Percentiles rank a stretch among this genome's conserved stretches.
These are phyloP conservation scores for Apocynum venetum DNA, from an alignment of 257 asterid genomes.

Conservation along the genomic window DNA sequence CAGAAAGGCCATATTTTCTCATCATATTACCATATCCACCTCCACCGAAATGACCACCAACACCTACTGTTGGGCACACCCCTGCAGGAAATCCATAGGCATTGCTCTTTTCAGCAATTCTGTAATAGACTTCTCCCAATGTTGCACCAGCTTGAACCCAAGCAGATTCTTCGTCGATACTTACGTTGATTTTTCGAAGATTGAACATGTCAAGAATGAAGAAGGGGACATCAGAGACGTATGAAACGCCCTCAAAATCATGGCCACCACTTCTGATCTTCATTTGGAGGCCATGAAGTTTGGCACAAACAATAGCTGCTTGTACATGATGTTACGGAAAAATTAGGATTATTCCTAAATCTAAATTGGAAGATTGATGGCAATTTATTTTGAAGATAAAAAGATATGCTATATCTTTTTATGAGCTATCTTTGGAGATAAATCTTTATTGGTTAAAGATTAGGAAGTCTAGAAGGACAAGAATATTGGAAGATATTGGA, in stretches of 20 bases:
- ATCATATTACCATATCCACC: conserved; percentile 11
- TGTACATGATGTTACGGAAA: too few species aligned
- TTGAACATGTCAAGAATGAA: conserved; percentile 7
- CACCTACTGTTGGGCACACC: background rate
- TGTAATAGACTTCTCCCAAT: background rate
- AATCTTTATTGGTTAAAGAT: too few species aligned
- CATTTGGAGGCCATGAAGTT: background rate
- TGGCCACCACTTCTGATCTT: conserved; percentile 6
- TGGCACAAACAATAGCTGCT: conserved; percentile 40
- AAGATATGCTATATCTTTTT: too few species aligned
- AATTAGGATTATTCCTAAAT: too few species aligned
- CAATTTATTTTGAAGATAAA: too few species aligned
- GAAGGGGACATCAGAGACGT: background rate
- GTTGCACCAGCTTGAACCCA: conserved; percentile 13
- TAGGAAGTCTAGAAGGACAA: too few species aligned
- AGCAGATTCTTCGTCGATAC: background rate
- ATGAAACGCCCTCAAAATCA: conserved; percentile 5
- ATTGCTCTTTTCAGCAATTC: conserved; percentile 2
- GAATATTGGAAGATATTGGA: too few species aligned
- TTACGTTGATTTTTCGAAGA: background rate
- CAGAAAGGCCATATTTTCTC: conserved; percentile 11
- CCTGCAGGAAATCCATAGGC: conserved; percentile 8
- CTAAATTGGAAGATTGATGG: too few species aligned
- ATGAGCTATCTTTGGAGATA: too few species aligned
- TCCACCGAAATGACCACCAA: conserved; percentile 8